These are phyloP conservation scores for Suhomyces vadensis DNA, from an alignment of 805 yeast species.

Conservation along the genomic window DNA sequence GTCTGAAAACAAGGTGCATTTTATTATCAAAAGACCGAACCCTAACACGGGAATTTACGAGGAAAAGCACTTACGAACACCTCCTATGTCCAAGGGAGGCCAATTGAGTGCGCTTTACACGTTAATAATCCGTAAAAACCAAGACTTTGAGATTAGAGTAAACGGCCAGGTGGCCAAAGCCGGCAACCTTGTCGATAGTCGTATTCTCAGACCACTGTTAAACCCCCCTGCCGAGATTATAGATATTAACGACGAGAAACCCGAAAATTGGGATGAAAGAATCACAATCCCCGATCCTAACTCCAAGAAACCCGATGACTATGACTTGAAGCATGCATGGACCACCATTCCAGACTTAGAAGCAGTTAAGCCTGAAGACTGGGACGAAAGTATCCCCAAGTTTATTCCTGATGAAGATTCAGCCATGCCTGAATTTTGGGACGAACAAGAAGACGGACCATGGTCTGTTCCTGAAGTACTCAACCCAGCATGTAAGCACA, in stretches of 20 bases:
- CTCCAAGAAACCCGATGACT: conserved; percentile 73
- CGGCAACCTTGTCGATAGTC: conserved; percentile 61
- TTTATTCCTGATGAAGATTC: conserved; percentile 70
- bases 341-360: conserved; percentile 62
- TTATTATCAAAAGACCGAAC: conserved; percentile 63
- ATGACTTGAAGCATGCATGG: conserved; percentile 73
- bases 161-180: conserved; percentile 73
- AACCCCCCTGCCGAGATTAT: conserved; percentile 62
- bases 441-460: conserved; percentile 85
- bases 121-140: conserved; percentile 62
- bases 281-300: conserved; percentile 67
- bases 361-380: conserved; percentile 68
- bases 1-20: conserved; percentile 72
- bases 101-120: conserved; percentile 72
- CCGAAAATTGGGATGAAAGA: conserved; percentile 81
- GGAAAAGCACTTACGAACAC: conserved; percentile 66
- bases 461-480: conserved; percentile 72
- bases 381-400: conserved; percentile 68
- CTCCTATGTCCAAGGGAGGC: conserved; percentile 65
- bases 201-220: conserved; percentile 62
- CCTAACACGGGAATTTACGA: conserved; percentile 56
- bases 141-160: conserved; percentile 75
- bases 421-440: conserved; percentile 75
- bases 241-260: conserved; percentile 62
- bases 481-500: conserved; percentile 68